Evolutionary conservation across 2,329 filamentous ascomycete species (phyloP).

Genomic region (Aspergillus sp.): DNA sequence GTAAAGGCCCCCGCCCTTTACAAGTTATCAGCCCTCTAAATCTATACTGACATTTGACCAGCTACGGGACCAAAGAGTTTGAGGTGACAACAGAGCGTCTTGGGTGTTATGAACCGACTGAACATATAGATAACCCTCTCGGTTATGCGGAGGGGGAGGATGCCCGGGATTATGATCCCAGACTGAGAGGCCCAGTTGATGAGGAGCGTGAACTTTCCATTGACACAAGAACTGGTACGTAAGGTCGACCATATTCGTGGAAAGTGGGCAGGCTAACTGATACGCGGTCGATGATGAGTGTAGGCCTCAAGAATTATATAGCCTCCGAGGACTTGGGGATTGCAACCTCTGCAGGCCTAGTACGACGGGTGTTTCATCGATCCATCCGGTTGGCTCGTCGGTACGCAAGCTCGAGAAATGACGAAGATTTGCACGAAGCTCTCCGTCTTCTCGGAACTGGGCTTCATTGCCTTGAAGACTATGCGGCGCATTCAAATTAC

Average conservation of each 20-base stretch:
- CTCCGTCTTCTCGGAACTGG: slow-evolving; percentile 83
- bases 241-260: not conserved
- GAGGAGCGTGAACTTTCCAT: slow-evolving; percentile 76
- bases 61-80: slow-evolving; percentile 72
- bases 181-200: slow-evolving; percentile 78
- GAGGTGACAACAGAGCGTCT: slow-evolving; percentile 78
- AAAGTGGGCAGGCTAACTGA: not conserved
- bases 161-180: slow-evolving; percentile 75
- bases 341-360: slow-evolving; percentile 76
- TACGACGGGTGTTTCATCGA: slow-evolving; percentile 69
- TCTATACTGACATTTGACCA: slow-evolving; percentile 8
- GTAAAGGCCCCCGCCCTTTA: slow-evolving; percentile 42
- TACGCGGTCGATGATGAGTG: slow-evolving; percentile 4
- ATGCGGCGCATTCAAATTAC: slow-evolving; percentile 92
- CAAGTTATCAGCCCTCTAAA: not conserved
- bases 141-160: slow-evolving; percentile 88
- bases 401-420: slow-evolving; percentile 65
- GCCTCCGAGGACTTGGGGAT: slow-evolving; percentile 77
- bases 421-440: slow-evolving; percentile 82
- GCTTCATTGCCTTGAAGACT: slow-evolving; percentile 89
- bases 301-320: slow-evolving; percentile 85
- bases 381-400: slow-evolving; percentile 78
- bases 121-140: slow-evolving; percentile 78
- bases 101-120: slow-evolving; percentile 77
- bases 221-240: slow-evolving; percentile 66